Percentiles rank a stretch among this genome's conserved stretches.
These are phyloP conservation scores for Alternaria gaisen DNA, from an alignment of 2,329 filamentous ascomycete genomes.

Conservation along the genomic window DNA sequence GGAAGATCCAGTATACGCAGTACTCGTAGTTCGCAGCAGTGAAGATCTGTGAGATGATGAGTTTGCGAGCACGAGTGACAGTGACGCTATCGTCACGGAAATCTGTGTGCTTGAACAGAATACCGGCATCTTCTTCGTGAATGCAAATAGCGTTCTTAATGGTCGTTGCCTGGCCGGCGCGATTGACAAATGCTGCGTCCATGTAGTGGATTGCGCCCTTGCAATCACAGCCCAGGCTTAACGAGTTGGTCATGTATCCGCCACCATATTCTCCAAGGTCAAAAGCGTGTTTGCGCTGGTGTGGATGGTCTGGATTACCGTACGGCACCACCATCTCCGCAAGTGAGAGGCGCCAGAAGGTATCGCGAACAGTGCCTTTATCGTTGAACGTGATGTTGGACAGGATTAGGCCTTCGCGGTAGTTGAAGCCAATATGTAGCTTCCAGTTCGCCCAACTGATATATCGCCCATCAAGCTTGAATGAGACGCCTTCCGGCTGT, in stretches of 20 bases:
- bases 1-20: conserved; percentile 86
- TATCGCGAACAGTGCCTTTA: conserved; percentile 74
- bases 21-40: conserved; percentile 98
- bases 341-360: conserved; percentile 89
- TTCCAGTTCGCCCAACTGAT: conserved; percentile 94
- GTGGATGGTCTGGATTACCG: conserved; percentile 80
- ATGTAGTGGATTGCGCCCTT: conserved; percentile 93
- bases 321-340: conserved; percentile 96
- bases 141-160: conserved; percentile 97
- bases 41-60: conserved; percentile 90
- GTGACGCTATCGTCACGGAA: conserved; percentile 90
- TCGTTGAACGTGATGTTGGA: conserved; percentile 93
- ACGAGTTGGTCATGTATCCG: conserved; percentile 83
- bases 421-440: conserved; percentile 93
- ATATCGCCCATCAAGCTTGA: conserved; percentile 75
- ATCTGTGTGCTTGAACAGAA: conserved; percentile 93
- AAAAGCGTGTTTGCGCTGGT: conserved; percentile 83
- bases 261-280: conserved; percentile 83
- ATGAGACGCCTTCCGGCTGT: conserved; percentile 88
- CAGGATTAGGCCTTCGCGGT: conserved; percentile 88
- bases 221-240: conserved; percentile 82
- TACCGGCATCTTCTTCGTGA: conserved; percentile 91
- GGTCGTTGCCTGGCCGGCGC: conserved; percentile 75
- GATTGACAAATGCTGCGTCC: conserved; percentile 84
- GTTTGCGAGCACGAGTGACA: conserved; percentile 84